phyloP scores from a whole-genome alignment of 2,329 filamentous ascomycete genomes.

The Epichloe typhina region DNA sequence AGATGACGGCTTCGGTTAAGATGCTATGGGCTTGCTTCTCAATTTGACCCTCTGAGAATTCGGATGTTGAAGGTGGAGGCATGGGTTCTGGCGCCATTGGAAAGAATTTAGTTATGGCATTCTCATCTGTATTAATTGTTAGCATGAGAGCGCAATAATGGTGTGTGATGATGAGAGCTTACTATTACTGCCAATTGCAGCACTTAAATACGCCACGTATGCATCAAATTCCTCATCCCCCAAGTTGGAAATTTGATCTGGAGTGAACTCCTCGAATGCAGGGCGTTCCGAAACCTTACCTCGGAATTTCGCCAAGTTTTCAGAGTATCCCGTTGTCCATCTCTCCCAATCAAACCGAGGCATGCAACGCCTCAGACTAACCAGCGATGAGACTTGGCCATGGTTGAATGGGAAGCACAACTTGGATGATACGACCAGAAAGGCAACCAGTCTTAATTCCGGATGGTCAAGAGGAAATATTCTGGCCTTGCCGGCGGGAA shows the following conservation, averaged over 20 bases:
- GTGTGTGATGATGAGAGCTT: slow-evolving; percentile 1
- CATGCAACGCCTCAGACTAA: slow-evolving; percentile 2
- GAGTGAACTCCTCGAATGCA: slow-evolving; percentile 40
- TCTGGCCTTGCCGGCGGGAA: slow-evolving; percentile 33
- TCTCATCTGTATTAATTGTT: slow-evolving; percentile 11
- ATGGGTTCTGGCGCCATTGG: slow-evolving; percentile 14
- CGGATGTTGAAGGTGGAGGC: slow-evolving; percentile 8
- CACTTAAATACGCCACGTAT: slow-evolving; percentile 40
- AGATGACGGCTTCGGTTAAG: slow-evolving; percentile 10
- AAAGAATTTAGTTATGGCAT: slow-evolving; percentile 22
- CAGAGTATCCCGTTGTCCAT: slow-evolving; percentile 46
- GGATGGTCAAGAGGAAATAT: slow-evolving; percentile 48
- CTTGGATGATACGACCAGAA: slow-evolving; percentile 66
- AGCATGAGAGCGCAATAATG: not conserved
- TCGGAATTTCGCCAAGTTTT: slow-evolving; percentile 7
- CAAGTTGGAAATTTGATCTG: slow-evolving; percentile 51
- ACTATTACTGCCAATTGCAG: slow-evolving; percentile 22
- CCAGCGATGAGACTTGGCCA: slow-evolving; percentile 25
- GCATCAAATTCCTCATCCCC: slow-evolving; percentile 44
- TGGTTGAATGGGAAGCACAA: slow-evolving; percentile 63
- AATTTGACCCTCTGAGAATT: slow-evolving; percentile 14
- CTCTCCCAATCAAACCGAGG: slow-evolving; percentile 51
- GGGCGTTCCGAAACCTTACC: slow-evolving; percentile 5
- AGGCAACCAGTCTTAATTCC: slow-evolving; percentile 58
- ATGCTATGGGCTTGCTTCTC: slow-evolving; percentile 12